Evolutionary conservation across 2,329 filamentous ascomycete species (phyloP).

Genomic region (Monosporascus cannonballus): DNA sequence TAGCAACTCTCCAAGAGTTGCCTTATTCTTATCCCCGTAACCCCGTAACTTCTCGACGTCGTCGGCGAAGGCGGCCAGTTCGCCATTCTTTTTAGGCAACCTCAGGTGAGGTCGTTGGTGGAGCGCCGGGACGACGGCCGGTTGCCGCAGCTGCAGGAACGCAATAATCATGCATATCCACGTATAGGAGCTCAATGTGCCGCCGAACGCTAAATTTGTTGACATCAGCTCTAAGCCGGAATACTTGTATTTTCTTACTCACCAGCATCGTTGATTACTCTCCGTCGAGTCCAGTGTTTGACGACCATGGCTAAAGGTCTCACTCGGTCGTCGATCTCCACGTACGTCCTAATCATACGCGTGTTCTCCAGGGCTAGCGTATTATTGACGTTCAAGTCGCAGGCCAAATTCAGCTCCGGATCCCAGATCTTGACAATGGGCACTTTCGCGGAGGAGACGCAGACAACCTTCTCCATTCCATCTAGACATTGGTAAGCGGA

Average conservation of each 20-base stretch:
- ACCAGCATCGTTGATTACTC: constrained; percentile 96
- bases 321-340: constrained; percentile 85
- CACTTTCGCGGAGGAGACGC: constrained; percentile 90
- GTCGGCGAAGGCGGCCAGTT: constrained; percentile 76
- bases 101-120: constrained; percentile 67
- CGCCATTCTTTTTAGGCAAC: constrained; percentile 55
- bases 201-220: constrained; percentile 65
- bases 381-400: constrained; percentile 99
- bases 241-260: constrained; percentile 29
- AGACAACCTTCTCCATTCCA: constrained; percentile 95
- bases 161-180: constrained; percentile 99
- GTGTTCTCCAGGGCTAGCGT: constrained; percentile 93
- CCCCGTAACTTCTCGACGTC: constrained; percentile 68
- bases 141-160: constrained; percentile 82
- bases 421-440: constrained; percentile 99
- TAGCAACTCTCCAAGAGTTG: constrained; percentile 76
- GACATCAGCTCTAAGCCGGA: background rate
- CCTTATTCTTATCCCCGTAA: constrained; percentile 74
- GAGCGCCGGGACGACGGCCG: constrained; percentile 77
- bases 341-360: constrained; percentile 95
- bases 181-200: constrained; percentile 94
- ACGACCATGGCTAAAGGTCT: constrained; percentile 92
- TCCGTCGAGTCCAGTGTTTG: constrained; percentile 92
- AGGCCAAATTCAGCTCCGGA: constrained; percentile 79
- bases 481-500: constrained; percentile 49